A percentile compares a stretch with the other conserved stretches of the same genome.
phyloP scores from a whole-genome alignment of 1,139 yeast species.

The Yamadazyma friedrichii region DNA sequence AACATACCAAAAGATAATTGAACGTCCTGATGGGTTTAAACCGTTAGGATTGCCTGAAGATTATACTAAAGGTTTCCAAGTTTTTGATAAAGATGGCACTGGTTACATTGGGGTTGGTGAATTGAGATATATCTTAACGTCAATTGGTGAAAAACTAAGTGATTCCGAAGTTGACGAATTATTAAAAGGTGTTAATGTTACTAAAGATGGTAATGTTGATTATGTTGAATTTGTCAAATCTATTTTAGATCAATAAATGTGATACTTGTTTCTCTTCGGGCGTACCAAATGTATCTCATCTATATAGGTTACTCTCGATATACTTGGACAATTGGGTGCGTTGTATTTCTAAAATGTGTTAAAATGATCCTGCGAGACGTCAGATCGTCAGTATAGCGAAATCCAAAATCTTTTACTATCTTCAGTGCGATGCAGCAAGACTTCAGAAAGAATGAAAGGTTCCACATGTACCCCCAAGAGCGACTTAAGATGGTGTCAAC shows the following conservation, averaged over 20 bases:
- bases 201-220: constrained; percentile 92
- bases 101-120: constrained; percentile 98
- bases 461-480: constrained; percentile 40
- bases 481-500: constrained; percentile 32
- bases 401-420: not conserved
- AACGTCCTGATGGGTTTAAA: constrained; percentile 88
- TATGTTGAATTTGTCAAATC: constrained; percentile 93
- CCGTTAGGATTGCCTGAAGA: constrained; percentile 94
- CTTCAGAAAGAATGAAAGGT: constrained; percentile 30
- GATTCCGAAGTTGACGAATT: constrained; percentile 95
- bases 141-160: constrained; percentile 87
- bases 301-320: no score
- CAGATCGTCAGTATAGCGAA: not conserved
- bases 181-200: constrained; percentile 90
- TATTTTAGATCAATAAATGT: constrained; percentile 73
- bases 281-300: not conserved
- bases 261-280: not conserved
- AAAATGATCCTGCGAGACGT: not conserved
- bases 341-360: no score
- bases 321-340: no score
- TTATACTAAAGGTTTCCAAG: constrained; percentile 96
- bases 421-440: constrained; percentile 10
- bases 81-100: constrained; percentile 91
- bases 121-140: constrained; percentile 86
- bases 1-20: constrained; percentile 72